Percentiles rank a stretch among this genome's conserved stretches.
These are phyloP conservation scores for Aureobasidium sp. DNA, from an alignment of 2,329 filamentous ascomycete species.

Conservation along the genomic window DNA sequence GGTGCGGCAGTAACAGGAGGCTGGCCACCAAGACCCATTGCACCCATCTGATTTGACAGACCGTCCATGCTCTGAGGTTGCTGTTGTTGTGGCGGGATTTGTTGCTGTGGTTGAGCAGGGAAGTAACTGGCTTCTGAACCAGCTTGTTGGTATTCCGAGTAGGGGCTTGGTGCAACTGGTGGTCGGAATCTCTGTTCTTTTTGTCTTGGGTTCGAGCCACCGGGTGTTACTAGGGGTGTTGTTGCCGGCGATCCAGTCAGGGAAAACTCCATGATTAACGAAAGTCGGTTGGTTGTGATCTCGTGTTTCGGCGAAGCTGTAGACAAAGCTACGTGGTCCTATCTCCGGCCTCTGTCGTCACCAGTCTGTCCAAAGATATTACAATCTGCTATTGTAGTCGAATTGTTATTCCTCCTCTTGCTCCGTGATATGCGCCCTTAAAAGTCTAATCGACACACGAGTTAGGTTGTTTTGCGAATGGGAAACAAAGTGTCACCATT, in stretches of 20 bases:
- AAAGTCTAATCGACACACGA: background rate
- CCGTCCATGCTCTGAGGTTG: slow-evolving; percentile 29
- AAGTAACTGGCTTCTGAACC: slow-evolving; percentile 37
- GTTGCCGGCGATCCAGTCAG: slow-evolving; percentile 4
- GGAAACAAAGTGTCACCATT: background rate
- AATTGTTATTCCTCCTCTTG: background rate
- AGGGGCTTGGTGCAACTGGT: slow-evolving; percentile 8
- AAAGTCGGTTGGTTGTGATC: background rate
- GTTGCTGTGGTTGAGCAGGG: slow-evolving; percentile 29
- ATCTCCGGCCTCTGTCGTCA: background rate
- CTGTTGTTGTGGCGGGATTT: slow-evolving; percentile 25
- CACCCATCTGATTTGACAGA: slow-evolving; percentile 68
- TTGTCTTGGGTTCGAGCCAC: background rate
- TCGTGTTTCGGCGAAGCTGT: slow-evolving; percentile 1
- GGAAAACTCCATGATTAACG: slow-evolving; percentile 4
- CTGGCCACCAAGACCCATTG: slow-evolving; percentile 57
- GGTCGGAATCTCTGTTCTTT: background rate
- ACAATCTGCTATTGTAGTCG: background rate
- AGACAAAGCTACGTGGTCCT: slow-evolving; percentile 12
- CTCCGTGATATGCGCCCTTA: background rate
- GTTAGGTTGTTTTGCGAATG: background rate
- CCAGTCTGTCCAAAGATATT: background rate
- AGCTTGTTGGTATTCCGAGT: slow-evolving; percentile 36
- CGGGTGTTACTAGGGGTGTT: background rate
- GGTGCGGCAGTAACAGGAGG: slow-evolving; percentile 35